A percentile compares a stretch with the other conserved stretches of the same genome.
Conservation (phyloP, 2,329 filamentous ascomycete species). For the Arthrobotrys conoides region DNA sequence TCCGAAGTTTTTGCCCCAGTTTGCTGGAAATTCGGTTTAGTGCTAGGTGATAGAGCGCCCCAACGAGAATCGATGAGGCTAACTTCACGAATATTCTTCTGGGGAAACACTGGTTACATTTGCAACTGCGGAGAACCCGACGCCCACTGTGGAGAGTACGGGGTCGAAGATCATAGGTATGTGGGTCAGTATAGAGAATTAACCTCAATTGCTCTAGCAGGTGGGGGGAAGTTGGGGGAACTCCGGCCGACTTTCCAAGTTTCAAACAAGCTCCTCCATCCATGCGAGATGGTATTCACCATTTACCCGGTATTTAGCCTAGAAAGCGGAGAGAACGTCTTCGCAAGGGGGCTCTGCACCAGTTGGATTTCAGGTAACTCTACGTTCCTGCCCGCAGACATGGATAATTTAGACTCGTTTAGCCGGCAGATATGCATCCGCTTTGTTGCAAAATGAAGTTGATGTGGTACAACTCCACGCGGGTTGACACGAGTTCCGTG, state of each 20-base stretch:
- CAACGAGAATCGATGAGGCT: not conserved
- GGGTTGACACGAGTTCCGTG: conserved; percentile 25
- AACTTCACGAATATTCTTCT: conserved; percentile 1
- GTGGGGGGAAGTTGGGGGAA: conserved; percentile 42
- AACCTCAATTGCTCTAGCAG: not conserved
- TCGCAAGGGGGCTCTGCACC: not conserved
- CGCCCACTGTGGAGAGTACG: not conserved
- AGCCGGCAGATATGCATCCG: conserved; percentile 17
- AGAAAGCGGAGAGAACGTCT: conserved; percentile 13
- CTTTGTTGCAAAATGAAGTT: conserved; percentile 28
- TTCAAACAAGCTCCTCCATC: conserved; percentile 30
- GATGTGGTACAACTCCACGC: conserved; percentile 29
- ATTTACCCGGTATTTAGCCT: conserved; percentile 49
- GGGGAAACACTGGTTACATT: not conserved
- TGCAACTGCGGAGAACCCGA: conserved; percentile 6
- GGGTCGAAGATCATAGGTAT: not conserved
- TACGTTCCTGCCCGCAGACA: not conserved
- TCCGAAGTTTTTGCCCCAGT: conserved; percentile 34
- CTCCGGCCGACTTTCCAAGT: conserved; percentile 21
- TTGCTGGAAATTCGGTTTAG: conserved; percentile 11
- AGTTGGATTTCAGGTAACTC: not conserved
- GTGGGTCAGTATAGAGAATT: not conserved
- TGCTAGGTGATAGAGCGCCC: not conserved
- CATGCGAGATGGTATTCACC: conserved; percentile 12
- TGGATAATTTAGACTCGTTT: conserved; percentile 31